Conservation (phyloP, 2,329 filamentous ascomycete genomes). For the Stagonosporopsis cucurbitacearum region DNA sequence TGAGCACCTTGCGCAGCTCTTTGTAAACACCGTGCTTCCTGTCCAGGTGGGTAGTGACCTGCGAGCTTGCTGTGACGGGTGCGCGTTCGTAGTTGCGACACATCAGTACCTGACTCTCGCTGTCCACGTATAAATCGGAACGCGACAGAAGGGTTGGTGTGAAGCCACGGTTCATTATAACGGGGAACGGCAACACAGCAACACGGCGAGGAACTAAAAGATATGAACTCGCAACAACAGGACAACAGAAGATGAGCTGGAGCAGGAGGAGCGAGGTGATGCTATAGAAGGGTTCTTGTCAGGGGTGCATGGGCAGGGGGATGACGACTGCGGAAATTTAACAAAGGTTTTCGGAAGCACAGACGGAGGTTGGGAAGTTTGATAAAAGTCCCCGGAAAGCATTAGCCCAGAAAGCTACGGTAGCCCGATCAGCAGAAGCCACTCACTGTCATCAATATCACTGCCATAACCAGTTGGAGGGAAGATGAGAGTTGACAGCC, state of each 20-base stretch:
- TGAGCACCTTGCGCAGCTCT: constrained; percentile 1
- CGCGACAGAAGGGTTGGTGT: not conserved
- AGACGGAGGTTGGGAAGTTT: not conserved
- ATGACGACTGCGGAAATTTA: not conserved
- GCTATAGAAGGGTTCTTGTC: too few relatives aligned
- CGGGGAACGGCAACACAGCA: not conserved
- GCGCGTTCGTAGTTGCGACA: not conserved
- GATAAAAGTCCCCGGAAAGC: not conserved
- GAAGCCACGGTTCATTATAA: not conserved
- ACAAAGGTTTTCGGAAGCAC: not conserved
- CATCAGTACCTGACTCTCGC: not conserved
- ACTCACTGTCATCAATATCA: too few relatives aligned
- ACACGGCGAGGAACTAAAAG: not conserved
- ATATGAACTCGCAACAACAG: not conserved
- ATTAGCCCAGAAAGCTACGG: not conserved
- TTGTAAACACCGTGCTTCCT: constrained; percentile 4
- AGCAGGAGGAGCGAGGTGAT: not conserved
- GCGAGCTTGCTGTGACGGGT: not conserved
- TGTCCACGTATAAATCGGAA: not conserved
- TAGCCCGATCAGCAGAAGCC: too few relatives aligned
- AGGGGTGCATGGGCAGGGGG: too few relatives aligned
- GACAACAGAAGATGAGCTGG: not conserved
- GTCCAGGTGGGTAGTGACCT: constrained; percentile 3
- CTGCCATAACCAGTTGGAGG: too few relatives aligned
- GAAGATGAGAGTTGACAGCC: too few relatives aligned